Evolutionary conservation across 2,329 filamentous ascomycete species (phyloP).

Genomic region (Aureobasidium lini): DNA sequence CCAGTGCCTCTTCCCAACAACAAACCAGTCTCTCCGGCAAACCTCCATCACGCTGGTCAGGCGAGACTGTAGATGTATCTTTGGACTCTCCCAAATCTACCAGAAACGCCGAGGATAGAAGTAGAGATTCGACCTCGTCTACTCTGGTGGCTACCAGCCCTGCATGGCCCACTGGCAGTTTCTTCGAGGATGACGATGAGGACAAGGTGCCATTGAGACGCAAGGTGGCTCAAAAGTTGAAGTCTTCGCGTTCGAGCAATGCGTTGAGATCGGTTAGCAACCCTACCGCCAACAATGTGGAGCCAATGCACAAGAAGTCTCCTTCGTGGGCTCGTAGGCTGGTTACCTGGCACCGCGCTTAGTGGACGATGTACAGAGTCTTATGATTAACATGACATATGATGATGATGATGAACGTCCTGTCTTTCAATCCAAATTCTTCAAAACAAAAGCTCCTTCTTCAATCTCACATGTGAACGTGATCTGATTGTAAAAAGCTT

Average conservation of each 20-base stretch:
- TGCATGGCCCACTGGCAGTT: slow-evolving; percentile 3
- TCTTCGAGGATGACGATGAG: slow-evolving; percentile 12
- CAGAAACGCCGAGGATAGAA: neutral
- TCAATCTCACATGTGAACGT: too few relatives aligned
- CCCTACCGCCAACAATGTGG: neutral
- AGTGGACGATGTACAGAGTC: neutral
- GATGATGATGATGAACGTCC: neutral
- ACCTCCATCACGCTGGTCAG: slow-evolving; percentile 10
- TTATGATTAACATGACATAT: neutral
- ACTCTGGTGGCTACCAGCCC: neutral
- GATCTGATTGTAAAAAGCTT: too few relatives aligned
- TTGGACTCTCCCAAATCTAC: neutral
- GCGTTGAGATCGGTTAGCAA: neutral
- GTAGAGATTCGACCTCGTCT: neutral
- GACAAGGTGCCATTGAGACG: neutral
- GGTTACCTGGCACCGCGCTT: neutral
- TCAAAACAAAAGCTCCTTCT: neutral
- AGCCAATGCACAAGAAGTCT: neutral
- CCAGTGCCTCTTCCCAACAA: neutral
- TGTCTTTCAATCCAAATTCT: neutral
- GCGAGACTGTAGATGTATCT: neutral
- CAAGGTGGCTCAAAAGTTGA: slow-evolving; percentile 3
- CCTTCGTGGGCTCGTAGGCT: neutral
- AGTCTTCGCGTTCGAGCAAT: neutral
- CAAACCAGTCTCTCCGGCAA: neutral